Evolutionary conservation across 2,329 filamentous ascomycete species (phyloP).

Genomic region (Scolecobasidium constrictum): DNA sequence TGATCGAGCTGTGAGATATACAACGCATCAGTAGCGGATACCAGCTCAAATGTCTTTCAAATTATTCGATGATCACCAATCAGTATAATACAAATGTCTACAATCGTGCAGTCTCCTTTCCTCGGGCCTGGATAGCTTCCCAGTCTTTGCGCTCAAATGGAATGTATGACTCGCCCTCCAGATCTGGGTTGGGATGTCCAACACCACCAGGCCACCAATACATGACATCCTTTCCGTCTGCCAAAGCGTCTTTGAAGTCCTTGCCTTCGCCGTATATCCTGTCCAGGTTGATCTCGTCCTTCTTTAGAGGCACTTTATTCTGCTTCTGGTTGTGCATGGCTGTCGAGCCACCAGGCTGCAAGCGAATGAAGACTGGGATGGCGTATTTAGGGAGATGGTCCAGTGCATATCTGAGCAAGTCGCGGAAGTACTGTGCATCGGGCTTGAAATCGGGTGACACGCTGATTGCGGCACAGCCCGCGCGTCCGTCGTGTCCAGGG

Average conservation of each 20-base stretch:
- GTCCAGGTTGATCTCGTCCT: slow-evolving; percentile 52
- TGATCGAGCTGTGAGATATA: no score
- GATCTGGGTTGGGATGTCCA: slow-evolving; percentile 19
- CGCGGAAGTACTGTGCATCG: slow-evolving; percentile 32
- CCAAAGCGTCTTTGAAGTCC: slow-evolving; percentile 29
- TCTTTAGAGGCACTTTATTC: slow-evolving; percentile 60
- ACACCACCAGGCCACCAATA: slow-evolving; percentile 36
- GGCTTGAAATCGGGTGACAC: slow-evolving; percentile 34
- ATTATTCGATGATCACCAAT: no score
- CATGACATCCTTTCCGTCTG: slow-evolving; percentile 30
- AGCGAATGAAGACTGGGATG: slow-evolving; percentile 60
- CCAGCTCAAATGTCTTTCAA: no score
- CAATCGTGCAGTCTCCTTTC: slow-evolving; percentile 8
- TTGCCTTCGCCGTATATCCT: slow-evolving; percentile 29
- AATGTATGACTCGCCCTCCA: slow-evolving; percentile 40
- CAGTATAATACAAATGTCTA: slow-evolving; percentile 1
- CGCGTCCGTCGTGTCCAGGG: slow-evolving; percentile 19
- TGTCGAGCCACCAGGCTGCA: slow-evolving; percentile 43
- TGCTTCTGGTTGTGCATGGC: slow-evolving; percentile 72
- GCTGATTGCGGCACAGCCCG: slow-evolving; percentile 45
- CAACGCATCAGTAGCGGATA: no score
- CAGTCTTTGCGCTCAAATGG: slow-evolving; percentile 50
- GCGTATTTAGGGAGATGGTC: slow-evolving; percentile 59
- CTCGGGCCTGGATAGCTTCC: slow-evolving; percentile 23
- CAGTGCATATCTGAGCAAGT: slow-evolving; percentile 47